Evolutionary conservation across 768 basidiomycete genomes (phyloP), one percentile per base, ranked within the genome.

Genomic region (Leucocoprinus leucothites): DNA sequence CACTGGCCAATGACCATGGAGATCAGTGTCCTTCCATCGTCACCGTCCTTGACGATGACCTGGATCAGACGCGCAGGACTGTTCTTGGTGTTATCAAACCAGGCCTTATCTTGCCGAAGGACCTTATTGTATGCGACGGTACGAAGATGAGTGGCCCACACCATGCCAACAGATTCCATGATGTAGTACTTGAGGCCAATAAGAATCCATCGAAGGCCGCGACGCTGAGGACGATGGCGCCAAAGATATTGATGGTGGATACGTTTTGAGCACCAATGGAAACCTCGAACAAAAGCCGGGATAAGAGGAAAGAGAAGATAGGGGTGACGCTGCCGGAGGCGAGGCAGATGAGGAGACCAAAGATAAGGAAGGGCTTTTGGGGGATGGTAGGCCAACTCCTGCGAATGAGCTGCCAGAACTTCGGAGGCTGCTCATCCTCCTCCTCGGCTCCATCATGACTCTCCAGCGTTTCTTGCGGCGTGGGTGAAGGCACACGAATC

Each of bases 301-400:
- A 90, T 62, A 97, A 85, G 59, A 94, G 80, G 75, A 80, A 92
- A 1, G 96, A 94, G 78, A 98, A 99, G 43, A 98, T 56, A 2
- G 97, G 96, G 0, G 94, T 97, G 76, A 89, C 84, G 2, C 89
- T 80, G 19, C 97, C 96, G 60, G 84, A 88, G 51, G 81, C 68
- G 40, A 93, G 59, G 55, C 87, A 86, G n/a, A 81, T 64, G 54
- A 84, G 2, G 22, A 96, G 74, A 16, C 94, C 94, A 50, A 90
- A 25, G 65, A 84, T 62, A 57, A 97, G 68, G 41, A 91, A 59
- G 3, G 77, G 75, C 63, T 95, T 97, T 65, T 80, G 67, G 0
- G 94, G 94, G 24, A 97, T 72, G 0, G 82, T 82, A 2, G 87
- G 88, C 65, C 83, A 86, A 57, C 87, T 75, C 6, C 68, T 70